A percentile compares a stretch with the other conserved stretches of the same genome.
Conservation (phyloP, 2,329 filamentous ascomycete genomes). For the Bipolaris victoriae region DNA sequence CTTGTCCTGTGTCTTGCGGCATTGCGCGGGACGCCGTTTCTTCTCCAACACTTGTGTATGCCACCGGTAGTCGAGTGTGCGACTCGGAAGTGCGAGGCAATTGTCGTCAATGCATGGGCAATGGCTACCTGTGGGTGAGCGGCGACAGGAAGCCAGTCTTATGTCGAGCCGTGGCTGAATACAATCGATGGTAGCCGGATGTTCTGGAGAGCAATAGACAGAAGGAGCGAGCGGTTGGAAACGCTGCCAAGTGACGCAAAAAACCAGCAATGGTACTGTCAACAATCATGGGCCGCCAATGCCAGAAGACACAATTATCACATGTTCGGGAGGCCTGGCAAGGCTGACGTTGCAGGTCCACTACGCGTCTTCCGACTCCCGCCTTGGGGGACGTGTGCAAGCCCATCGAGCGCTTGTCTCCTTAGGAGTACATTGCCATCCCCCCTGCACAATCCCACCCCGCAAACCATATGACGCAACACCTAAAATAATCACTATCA, state of each 20-base stretch:
- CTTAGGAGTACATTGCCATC: not conserved
- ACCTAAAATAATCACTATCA: not conserved
- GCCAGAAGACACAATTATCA: slow-evolving; percentile 29
- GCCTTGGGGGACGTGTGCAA: not conserved
- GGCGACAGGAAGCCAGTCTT: not conserved
- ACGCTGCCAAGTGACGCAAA: not conserved
- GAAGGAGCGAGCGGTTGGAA: not conserved
- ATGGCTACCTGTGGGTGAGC: not conserved
- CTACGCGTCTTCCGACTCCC: slow-evolving; percentile 14
- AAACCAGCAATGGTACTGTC: slow-evolving; percentile 7
- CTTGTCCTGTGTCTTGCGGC: slow-evolving; percentile 17
- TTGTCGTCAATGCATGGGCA: slow-evolving; percentile 1
- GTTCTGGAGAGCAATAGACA: not conserved
- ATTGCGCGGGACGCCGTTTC: slow-evolving; percentile 5
- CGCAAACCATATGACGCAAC: not conserved
- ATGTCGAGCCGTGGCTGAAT: not conserved
- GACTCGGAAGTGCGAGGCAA: not conserved
- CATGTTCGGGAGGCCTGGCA: slow-evolving; percentile 34
- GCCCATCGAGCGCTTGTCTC: not conserved
- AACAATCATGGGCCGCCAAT: slow-evolving; percentile 22
- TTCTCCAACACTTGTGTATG: not conserved
- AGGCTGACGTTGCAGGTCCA: slow-evolving; percentile 41
- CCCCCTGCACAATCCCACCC: not conserved
- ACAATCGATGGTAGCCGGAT: not conserved
- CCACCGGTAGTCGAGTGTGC: not conserved